Conservation (phyloP, 2,329 filamentous ascomycete genomes). For the Fusarium sp. region DNA sequence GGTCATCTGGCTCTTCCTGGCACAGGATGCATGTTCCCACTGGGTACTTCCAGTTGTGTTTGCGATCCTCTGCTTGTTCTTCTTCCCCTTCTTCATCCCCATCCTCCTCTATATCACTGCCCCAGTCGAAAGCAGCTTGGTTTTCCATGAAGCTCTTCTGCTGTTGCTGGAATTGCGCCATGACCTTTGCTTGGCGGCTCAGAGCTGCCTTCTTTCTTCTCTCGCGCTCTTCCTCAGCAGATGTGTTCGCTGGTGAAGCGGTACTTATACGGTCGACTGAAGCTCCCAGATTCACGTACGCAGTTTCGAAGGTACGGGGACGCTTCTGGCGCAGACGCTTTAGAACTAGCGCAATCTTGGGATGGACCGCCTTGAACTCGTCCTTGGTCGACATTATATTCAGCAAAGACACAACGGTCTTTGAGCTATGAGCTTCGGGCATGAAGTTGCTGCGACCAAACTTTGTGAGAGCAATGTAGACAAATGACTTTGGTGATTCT, state of each 20-base stretch:
- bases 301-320: slow-evolving; percentile 77
- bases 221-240: slow-evolving; percentile 80
- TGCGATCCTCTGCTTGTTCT: slow-evolving; percentile 72
- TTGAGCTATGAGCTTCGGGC: slow-evolving; percentile 66
- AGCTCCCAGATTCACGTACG: slow-evolving; percentile 73
- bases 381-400: slow-evolving; percentile 74
- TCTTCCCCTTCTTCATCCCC: slow-evolving; percentile 78
- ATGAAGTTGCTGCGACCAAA: slow-evolving; percentile 73
- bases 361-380: slow-evolving; percentile 83
- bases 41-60: slow-evolving; percentile 85
- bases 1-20: slow-evolving; percentile 94
- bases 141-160: slow-evolving; percentile 95
- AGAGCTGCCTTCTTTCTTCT: slow-evolving; percentile 91
- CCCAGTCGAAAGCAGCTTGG: slow-evolving; percentile 90
- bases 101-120: slow-evolving; percentile 80
- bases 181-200: slow-evolving; percentile 90
- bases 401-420: slow-evolving; percentile 74
- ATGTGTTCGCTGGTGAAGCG: slow-evolving; percentile 79
- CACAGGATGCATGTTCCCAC: slow-evolving; percentile 94
- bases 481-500: slow-evolving; percentile 73
- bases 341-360: slow-evolving; percentile 86
- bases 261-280: slow-evolving; percentile 84
- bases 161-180: slow-evolving; percentile 98
- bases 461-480: slow-evolving; percentile 76
- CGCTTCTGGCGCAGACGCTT: slow-evolving; percentile 87